Evolutionary conservation across 2,329 filamentous ascomycete species (phyloP), one percentile per base, ranked within the genome.

Genomic region (Chaetomiaceae sp.): DNA sequence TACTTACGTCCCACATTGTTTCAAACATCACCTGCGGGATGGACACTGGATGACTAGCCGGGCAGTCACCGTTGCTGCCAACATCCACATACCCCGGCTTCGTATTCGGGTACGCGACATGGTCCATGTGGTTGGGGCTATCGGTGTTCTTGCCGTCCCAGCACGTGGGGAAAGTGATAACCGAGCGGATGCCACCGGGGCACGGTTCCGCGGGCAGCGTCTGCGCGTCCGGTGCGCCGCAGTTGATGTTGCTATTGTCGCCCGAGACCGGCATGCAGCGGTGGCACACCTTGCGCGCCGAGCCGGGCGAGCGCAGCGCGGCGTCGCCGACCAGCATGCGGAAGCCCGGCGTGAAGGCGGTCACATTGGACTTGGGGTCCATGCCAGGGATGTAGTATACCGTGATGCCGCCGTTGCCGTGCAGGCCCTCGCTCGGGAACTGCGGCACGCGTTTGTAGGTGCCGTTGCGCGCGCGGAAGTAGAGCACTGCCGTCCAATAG

Each of bases 81-180:
- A n/a, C n/a, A n/a, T n/a, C n/a, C n/a, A n/a, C n/a, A n/a, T n/a
- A n/a, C n/a, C n/a, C n/a, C n/a, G n/a, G n/a, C n/a, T n/a, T n/a
- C 6, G 40, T 54, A 10, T 36, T 45, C 1, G 74, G 75, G 51
- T 78, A 79, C 3, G 68, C 64, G 52, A 79, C 55, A 42, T 62
- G 60, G 20, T 48, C 53, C 34, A 57, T 66, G 58, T 68, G 73
- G 56, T 78, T 68, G 1, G 65, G 50, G 14, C 65, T 64, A 56
- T 78, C 74, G 42, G 72, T 51, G 51, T 75, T 68, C 30, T 65
- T 64, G 32, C 76, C 76, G 48, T 79, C 68, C 76, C 76, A 79
- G 65, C 76, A 79, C 40, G 55, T 52, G 3, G 66, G 69, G 38
- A 72, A 72, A 2, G 65, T 66, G 20, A 71, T 61, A 18, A 68